phyloP scores from a whole-genome alignment of 495 filamentous ascomycete species.

The Entonaema liquescens region DNA sequence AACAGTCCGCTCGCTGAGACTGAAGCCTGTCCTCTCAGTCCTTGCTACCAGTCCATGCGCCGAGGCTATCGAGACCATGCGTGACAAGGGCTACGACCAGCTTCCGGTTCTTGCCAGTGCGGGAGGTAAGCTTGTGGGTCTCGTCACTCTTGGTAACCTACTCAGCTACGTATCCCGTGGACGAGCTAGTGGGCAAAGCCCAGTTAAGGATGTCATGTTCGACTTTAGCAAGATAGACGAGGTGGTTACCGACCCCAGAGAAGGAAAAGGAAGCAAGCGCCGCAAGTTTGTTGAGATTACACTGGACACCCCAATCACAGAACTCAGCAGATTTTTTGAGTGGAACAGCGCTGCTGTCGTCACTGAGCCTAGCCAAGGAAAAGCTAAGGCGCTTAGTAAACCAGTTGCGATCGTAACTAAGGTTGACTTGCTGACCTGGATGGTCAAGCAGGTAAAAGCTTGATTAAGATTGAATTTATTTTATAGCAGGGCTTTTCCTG shows the following conservation, averaged over 20 bases:
- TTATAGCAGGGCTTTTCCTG: neutral
- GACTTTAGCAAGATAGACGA: slow-evolving; percentile 86
- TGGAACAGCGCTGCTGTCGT: slow-evolving; percentile 97
- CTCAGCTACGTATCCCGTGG: slow-evolving; percentile 86
- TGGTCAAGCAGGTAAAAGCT: slow-evolving; percentile 76
- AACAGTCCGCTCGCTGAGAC: slow-evolving; percentile 79
- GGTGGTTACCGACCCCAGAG: slow-evolving; percentile 82
- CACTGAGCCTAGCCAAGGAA: slow-evolving; percentile 68
- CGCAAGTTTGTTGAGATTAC: slow-evolving; percentile 94
- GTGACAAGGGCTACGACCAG: slow-evolving; percentile 95
- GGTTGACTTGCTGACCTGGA: slow-evolving; percentile 92
- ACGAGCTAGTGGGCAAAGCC: slow-evolving; percentile 73
- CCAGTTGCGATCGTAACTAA: slow-evolving; percentile 94
- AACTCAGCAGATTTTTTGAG: slow-evolving; percentile 90
- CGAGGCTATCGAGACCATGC: slow-evolving; percentile 94
- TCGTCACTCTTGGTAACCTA: slow-evolving; percentile 94
- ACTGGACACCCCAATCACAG: slow-evolving; percentile 81
- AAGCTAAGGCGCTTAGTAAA: slow-evolving; percentile 66
- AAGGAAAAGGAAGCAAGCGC: slow-evolving; percentile 56
- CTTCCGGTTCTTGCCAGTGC: slow-evolving; percentile 82
- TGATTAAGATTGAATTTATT: slow-evolving; percentile 16
- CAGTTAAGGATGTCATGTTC: slow-evolving; percentile 93
- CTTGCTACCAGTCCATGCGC: slow-evolving; percentile 71
- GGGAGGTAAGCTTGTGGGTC: slow-evolving; percentile 78
- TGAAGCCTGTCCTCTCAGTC: slow-evolving; percentile 93